phyloP scores from a whole-genome alignment of 2,329 filamentous ascomycete genomes.

The Aureobasidium sp. region DNA sequence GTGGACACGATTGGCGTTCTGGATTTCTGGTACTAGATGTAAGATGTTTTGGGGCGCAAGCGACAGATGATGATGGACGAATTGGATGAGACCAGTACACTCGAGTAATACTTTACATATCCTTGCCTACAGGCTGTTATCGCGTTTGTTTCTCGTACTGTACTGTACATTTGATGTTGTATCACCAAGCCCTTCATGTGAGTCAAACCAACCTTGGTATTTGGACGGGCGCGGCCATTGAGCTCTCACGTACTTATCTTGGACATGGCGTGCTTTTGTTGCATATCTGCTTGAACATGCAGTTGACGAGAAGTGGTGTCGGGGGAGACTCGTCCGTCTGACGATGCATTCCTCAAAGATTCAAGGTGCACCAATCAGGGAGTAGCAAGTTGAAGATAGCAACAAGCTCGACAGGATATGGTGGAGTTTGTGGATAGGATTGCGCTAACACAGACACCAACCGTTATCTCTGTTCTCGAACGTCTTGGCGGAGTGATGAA shows the following conservation, averaged over 20 bases:
- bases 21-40: not conserved
- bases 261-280: not conserved
- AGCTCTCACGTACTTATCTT: not conserved
- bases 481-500: slow-evolving; percentile 5
- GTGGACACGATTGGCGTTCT: not conserved
- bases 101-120: slow-evolving; percentile 3
- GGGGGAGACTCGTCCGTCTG: not conserved
- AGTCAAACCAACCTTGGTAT: not conserved
- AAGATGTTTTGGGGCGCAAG: slow-evolving; percentile 1
- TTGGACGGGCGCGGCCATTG: not conserved
- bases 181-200: not conserved
- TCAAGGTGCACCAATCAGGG: not conserved
- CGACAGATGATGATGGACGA: slow-evolving; percentile 12
- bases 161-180: not conserved
- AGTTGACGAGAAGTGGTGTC: not conserved
- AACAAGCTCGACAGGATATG: not conserved
- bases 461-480: slow-evolving; percentile 14
- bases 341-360: not conserved
- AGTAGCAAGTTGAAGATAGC: not conserved
- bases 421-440: slow-evolving; percentile 7
- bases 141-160: not conserved
- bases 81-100: slow-evolving; percentile 1
- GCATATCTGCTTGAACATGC: not conserved
- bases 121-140: not conserved
- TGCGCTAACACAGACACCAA: slow-evolving; percentile 7